Base-by-base conservation (phyloP, 495 filamentous ascomycete genomes). In the Parathielavia hyrcaniae region DNA sequence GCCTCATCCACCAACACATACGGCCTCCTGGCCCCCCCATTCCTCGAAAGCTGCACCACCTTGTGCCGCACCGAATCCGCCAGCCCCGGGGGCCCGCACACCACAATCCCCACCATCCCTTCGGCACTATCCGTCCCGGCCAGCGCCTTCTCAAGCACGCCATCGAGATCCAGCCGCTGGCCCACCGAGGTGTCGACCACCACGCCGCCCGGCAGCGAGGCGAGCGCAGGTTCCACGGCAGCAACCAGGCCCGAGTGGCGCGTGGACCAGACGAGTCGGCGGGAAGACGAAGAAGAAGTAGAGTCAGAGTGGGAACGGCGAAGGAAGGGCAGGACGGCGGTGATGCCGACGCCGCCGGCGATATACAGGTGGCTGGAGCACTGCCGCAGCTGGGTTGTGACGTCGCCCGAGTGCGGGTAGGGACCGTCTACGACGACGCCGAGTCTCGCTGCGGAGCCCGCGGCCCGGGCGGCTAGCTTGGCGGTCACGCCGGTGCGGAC, bases 341-440 rank as follows among this genome's bases (percentile, higher is more conserved):
- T 64, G 45, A 68, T 60, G 9, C 64, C 66, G 32, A 67, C 68
- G 17, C 64, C 61, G 19, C 66, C 64, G 26, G 61, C 64, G 16
- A 70, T 67, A 50, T 60, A 68, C 14, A 68, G 17, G 5, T 68
- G 14, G 19, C 45, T 55, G 13, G 60, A 52, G 41, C 64, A 62
- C 12, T 48, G 52, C 32, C 20, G 40, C 5, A 65, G 62, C 16
- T 52, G 22, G 0, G 51, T 40, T 0, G 44, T 49, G 11, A 63
- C 52, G 32, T 54, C 55, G 9, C 61, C 52, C 1, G 58, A 53
- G 48, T 65, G 57, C n/a, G 34, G 51, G 34, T 65, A 62, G 5
- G 57, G 44, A 0, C 62, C 62, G 13, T 67, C 60, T 11, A 67
- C 56, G 4, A 64, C 17, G 22, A 62, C 59, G 2, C 26, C 50